These are phyloP conservation scores for Esteya vermicola DNA, from an alignment of 2,329 filamentous ascomycete species.

Conservation along the genomic window DNA sequence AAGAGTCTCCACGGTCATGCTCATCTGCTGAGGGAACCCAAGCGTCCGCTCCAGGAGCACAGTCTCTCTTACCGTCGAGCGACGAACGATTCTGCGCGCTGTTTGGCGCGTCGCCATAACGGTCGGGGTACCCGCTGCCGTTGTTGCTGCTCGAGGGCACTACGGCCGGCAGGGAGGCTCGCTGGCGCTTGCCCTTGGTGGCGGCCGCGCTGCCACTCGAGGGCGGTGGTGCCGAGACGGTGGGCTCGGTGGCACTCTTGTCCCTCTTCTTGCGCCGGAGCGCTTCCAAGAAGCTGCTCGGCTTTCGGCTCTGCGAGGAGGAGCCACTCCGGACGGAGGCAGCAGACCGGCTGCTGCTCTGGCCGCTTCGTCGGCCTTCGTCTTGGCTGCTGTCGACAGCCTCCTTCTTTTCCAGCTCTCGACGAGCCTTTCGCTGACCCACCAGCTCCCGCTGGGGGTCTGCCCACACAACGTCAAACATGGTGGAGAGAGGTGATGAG, in stretches of 20 bases:
- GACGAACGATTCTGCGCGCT: constrained; percentile 8
- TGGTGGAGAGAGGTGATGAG: constrained; percentile 15
- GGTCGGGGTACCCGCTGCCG: background rate
- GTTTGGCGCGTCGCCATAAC: constrained; percentile 2
- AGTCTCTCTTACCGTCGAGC: constrained; percentile 5
- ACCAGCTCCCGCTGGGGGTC: constrained; percentile 38
- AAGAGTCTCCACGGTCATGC: background rate
- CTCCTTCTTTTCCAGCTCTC: constrained; percentile 25
- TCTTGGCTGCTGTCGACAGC: constrained; percentile 14
- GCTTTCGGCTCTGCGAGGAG: constrained; percentile 24
- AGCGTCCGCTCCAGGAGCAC: no score
- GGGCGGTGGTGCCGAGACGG: background rate
- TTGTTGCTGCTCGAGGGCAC: background rate
- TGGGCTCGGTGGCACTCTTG: background rate
- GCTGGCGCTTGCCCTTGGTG: no score
- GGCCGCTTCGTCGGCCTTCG: no score
- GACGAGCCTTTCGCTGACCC: constrained; percentile 35
- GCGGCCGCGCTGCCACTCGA: constrained; percentile 1
- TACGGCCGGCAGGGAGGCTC: background rate
- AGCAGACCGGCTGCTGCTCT: constrained; percentile 18
- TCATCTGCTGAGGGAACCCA: background rate
- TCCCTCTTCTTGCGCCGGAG: constrained; percentile 13
- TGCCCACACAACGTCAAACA: constrained; percentile 48
- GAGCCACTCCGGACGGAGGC: constrained; percentile 29
- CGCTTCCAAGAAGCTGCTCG: constrained; percentile 28